A percentile compares a stretch with the other conserved stretches of the same genome.
Evolutionary conservation across 2,329 filamentous ascomycete genomes (phyloP).

Genomic region (Aspergillus sp.): DNA sequence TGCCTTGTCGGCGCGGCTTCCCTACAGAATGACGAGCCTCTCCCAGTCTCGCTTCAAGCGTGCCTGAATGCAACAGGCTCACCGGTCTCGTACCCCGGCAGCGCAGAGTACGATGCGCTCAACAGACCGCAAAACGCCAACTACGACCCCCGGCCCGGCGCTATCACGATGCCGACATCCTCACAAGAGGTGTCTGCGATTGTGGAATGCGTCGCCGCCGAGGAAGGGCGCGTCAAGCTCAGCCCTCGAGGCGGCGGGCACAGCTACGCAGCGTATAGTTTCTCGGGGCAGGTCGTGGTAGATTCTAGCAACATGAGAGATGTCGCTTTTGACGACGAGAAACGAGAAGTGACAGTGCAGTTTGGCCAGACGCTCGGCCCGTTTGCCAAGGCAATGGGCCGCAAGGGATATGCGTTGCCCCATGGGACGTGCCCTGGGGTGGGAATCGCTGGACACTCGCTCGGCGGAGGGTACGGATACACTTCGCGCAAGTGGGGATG

Average conservation of each 20-base stretch:
- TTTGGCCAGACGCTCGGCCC: conserved; percentile 4
- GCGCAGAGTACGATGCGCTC: not conserved
- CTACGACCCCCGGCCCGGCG: conserved; percentile 2
- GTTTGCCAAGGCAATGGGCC: conserved; percentile 5
- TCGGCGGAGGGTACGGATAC: conserved; percentile 7
- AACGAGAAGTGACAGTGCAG: conserved; percentile 1
- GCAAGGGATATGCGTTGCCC: conserved; percentile 4
- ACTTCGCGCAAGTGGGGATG: conserved; percentile 9
- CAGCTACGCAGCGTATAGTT: conserved; percentile 8
- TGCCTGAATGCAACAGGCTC: not conserved
- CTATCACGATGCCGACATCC: not conserved
- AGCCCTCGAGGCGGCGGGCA: conserved; percentile 7
- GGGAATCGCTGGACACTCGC: conserved; percentile 2
- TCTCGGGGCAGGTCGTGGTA: conserved; percentile 2
- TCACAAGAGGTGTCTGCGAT: conserved; percentile 5
- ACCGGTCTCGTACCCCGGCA: not conserved
- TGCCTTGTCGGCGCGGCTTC: too few species aligned
- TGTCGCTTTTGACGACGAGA: not conserved
- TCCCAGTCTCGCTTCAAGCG: not conserved
- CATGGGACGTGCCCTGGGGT: conserved; percentile 8
- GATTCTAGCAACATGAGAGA: conserved; percentile 2
- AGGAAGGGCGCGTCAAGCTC: conserved; percentile 4
- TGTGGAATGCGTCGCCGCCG: conserved; percentile 3
- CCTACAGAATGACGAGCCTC: not conserved
- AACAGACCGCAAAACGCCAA: conserved; percentile 2